Evolutionary conservation across 176 grass and related monocot species (phyloP).

Genomic region (Carex myosuroides): DNA sequence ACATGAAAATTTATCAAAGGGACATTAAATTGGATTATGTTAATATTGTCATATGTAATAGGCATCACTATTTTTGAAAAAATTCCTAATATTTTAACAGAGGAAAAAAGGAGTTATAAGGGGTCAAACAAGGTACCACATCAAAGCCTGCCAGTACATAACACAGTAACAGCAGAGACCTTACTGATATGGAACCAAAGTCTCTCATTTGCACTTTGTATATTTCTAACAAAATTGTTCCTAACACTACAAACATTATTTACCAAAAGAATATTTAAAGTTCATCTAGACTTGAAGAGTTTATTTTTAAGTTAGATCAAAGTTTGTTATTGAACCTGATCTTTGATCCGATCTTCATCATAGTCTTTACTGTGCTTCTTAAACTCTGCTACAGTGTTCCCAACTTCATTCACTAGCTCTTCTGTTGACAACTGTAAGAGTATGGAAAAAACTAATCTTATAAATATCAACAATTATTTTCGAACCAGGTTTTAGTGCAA

Average conservation of each 20-base stretch:
- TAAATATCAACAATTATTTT: slow-evolving; percentile 13
- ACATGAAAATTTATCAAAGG: background rate
- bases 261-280: background rate
- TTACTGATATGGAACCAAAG: background rate
- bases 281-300: background rate
- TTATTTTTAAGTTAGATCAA: background rate
- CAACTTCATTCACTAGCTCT: slow-evolving; percentile 85
- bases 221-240: background rate
- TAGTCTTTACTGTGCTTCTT: slow-evolving; percentile 88
- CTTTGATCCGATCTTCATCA: slow-evolving; percentile 64
- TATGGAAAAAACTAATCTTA: slow-evolving; percentile 13
- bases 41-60: background rate
- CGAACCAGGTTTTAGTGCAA: background rate
- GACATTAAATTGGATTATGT: background rate
- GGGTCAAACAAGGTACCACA: background rate
- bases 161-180: background rate
- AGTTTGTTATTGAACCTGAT: slow-evolving; percentile 51
- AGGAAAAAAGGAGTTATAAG: background rate
- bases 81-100: background rate
- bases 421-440: slow-evolving; percentile 66
- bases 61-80: background rate
- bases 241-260: background rate
- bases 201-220: background rate
- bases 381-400: slow-evolving; percentile 69
- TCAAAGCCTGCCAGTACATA: background rate